phyloP scores from a whole-genome alignment of 179 eudicot genomes.

The Sideroxylon spinosum region DNA sequence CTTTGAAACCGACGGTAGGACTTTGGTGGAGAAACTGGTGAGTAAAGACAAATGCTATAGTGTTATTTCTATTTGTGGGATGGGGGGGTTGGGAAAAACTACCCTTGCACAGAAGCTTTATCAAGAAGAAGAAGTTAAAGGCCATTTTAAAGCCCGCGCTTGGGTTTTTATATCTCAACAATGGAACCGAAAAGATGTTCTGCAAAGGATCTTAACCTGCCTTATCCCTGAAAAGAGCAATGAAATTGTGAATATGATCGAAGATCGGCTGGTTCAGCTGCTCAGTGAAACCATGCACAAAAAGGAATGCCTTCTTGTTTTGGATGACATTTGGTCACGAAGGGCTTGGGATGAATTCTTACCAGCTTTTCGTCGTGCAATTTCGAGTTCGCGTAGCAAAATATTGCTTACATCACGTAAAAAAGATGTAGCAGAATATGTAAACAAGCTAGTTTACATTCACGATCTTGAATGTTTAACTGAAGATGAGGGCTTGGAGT shows the following conservation, averaged over 20 bases:
- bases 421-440: conserved; percentile 10
- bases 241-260: conserved; percentile 19
- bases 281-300: conserved; percentile 19
- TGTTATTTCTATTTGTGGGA: conserved; percentile 26
- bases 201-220: neutral
- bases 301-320: conserved; percentile 37
- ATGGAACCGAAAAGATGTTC: conserved; percentile 16
- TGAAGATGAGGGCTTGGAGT: conserved; percentile 25
- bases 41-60: neutral
- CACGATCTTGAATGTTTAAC: conserved; percentile 19
- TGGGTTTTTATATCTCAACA: conserved; percentile 30
- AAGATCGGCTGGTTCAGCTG: conserved; percentile 20
- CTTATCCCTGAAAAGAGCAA: neutral
- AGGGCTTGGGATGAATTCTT: conserved; percentile 34
- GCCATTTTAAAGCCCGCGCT: conserved; percentile 22
- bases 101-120: conserved; percentile 25
- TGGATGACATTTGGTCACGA: conserved; percentile 45
- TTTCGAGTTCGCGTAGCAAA: conserved; percentile 17
- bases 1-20: too few relatives aligned
- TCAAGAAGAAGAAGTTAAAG: neutral
- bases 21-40: conserved; percentile 13
- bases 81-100: conserved; percentile 32
- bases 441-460: conserved; percentile 6
- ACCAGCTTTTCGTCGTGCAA: conserved; percentile 23
- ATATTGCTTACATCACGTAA: conserved; percentile 26